Conservation (phyloP, 2,329 filamentous ascomycete species). For the Verticillium nonalfalfae region DNA sequence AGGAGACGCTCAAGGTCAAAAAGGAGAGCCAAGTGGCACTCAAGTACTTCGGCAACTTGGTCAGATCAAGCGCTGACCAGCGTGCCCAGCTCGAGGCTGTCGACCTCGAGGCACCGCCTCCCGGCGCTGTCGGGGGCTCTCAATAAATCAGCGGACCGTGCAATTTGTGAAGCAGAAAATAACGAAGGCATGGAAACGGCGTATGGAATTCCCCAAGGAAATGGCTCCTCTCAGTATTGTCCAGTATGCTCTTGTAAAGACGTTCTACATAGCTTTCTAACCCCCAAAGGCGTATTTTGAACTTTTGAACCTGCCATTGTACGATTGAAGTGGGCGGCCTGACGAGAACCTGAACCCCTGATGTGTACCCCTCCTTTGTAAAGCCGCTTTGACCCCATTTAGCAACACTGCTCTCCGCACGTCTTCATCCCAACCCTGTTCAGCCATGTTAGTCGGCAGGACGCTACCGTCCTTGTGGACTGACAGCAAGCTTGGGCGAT, state of each 20-base stretch:
- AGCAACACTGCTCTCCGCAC: not conserved
- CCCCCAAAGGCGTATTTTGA: not conserved
- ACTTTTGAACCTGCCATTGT: not conserved
- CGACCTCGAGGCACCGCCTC: slow-evolving; percentile 48
- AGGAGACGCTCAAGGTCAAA: slow-evolving; percentile 77
- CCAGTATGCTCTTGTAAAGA: not conserved
- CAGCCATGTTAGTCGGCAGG: not conserved
- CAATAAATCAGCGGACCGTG: not conserved
- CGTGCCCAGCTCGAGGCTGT: slow-evolving; percentile 42
- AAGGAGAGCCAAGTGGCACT: slow-evolving; percentile 78
- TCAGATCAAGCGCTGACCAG: slow-evolving; percentile 55
- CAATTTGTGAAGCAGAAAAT: not conserved
- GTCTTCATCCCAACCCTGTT: not conserved
- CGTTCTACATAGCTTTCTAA: not conserved
- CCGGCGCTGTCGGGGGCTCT: slow-evolving; percentile 14
- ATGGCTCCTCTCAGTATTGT: not conserved
- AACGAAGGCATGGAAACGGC: not conserved
- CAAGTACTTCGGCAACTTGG: slow-evolving; percentile 86
- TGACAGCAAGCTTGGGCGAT: not conserved
- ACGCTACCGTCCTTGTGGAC: not conserved
- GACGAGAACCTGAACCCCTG: no score
- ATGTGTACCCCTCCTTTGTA: not conserved
- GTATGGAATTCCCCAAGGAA: not conserved
- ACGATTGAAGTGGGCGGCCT: no score
- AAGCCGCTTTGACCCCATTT: slow-evolving; percentile 4